A percentile compares a stretch with the other conserved stretches of the same genome.
Conservation (phyloP, 1,139 yeast genomes). For the Suhomyces bolitotheri region DNA sequence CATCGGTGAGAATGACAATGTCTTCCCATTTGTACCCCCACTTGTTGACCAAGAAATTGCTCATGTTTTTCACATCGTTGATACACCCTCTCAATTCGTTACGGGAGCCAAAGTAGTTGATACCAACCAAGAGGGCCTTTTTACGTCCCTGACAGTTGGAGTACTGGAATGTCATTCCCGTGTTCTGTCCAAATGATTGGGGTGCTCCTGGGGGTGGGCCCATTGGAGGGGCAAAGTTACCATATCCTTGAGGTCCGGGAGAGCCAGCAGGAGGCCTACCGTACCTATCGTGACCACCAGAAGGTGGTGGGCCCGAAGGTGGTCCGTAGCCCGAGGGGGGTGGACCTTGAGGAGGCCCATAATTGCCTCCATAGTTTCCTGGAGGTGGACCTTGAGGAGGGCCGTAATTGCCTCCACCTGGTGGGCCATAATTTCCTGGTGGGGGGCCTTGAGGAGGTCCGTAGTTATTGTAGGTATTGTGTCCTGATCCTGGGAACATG, state of each 20-base stretch:
- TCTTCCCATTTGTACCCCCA: conserved; percentile 76
- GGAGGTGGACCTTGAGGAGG: conserved; percentile 16
- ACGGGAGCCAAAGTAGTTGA: conserved; percentile 77
- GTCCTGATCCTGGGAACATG: conserved; percentile 29
- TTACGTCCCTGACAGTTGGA: conserved; percentile 74
- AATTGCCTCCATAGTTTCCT: conserved; percentile 8
- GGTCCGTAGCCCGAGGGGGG: conserved; percentile 17
- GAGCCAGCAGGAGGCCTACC: conserved; percentile 14
- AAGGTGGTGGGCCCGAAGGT: conserved; percentile 16
- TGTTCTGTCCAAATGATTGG: conserved; percentile 26
- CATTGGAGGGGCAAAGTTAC: conserved; percentile 8
- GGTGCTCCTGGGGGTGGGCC: conserved; percentile 21
- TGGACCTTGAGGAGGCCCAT: conserved; percentile 18
- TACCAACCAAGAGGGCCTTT: conserved; percentile 84
- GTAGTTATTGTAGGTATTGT: conserved; percentile 15
- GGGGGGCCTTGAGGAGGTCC: conserved; percentile 12
- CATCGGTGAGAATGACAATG: conserved; percentile 83
- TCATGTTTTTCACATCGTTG: conserved; percentile 73
- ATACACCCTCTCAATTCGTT: conserved; percentile 82
- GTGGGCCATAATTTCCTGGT: conserved; percentile 13
- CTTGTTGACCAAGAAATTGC: conserved; percentile 51
- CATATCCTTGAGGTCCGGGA: conserved; percentile 14
- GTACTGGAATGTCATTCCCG: conserved; percentile 43
- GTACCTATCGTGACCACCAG: conserved; percentile 5
- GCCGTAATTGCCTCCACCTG: conserved; percentile 14